phyloP scores from a whole-genome alignment of 2,329 filamentous ascomycete genomes.

The Emmonsiellopsis sp. region DNA sequence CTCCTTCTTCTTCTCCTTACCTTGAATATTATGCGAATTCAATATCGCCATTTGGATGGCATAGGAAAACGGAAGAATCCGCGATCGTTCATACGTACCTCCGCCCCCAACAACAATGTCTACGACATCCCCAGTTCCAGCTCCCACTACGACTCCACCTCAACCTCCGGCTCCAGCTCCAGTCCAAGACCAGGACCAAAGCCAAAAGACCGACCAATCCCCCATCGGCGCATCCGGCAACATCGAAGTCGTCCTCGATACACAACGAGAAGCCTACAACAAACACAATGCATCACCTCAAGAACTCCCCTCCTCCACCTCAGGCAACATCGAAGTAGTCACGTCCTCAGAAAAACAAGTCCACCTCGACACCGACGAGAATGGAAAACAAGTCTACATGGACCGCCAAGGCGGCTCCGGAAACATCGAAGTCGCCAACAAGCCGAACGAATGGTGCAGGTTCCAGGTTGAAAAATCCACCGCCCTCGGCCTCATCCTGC shows the following conservation, averaged over 20 bases:
- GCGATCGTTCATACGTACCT: no score
- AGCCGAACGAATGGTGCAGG: neutral
- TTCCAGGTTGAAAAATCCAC: constrained; percentile 1
- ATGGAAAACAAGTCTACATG: neutral
- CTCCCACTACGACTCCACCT: no score
- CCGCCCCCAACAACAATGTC: no score
- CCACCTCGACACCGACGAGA: neutral
- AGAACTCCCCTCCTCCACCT: neutral
- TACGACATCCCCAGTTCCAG: no score
- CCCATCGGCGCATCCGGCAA: neutral
- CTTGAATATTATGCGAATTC: no score
- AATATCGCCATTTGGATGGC: no score
- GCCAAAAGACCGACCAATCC: neutral
- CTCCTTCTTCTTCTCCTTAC: no score
- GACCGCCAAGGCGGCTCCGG: neutral
- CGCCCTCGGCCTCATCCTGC: neutral
- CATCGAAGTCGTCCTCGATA: neutral
- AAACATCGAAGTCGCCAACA: neutral
- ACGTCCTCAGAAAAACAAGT: neutral
- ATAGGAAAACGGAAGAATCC: no score
- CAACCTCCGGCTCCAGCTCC: neutral
- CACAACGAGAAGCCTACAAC: neutral
- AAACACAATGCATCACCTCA: neutral
- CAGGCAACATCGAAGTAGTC: neutral
- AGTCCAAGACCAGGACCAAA: neutral